phyloP scores from a whole-genome alignment of 2,329 filamentous ascomycete genomes.

The Ophiostoma ulmi region DNA sequence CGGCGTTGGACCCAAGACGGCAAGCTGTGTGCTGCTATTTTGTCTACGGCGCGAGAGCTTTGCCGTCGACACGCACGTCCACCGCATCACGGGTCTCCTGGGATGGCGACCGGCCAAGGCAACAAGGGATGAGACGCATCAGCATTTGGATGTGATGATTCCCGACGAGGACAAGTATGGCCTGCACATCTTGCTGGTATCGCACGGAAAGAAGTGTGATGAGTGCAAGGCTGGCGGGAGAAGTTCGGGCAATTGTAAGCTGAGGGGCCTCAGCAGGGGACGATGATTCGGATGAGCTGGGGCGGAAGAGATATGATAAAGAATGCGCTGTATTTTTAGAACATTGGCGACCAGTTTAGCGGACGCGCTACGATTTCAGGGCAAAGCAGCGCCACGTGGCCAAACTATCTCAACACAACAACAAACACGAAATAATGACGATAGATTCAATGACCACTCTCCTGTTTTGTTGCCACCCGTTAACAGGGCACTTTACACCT shows the following conservation, averaged over 20 bases:
- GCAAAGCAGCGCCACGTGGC: background rate
- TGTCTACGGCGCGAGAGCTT: constrained; percentile 11
- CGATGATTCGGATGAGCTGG: background rate
- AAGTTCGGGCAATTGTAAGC: background rate
- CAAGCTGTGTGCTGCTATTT: constrained; percentile 10
- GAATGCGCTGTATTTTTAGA: background rate
- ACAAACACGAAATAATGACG: background rate
- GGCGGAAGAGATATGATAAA: background rate
- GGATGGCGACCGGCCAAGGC: constrained; percentile 13
- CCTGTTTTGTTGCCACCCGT: constrained; percentile 36
- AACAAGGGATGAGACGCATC: background rate
- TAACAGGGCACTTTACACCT: constrained; percentile 38
- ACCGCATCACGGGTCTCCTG: constrained; percentile 12
- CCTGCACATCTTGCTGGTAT: constrained; percentile 11
- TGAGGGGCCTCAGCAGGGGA: background rate
- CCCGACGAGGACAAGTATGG: constrained; percentile 10
- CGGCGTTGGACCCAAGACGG: constrained; percentile 15
- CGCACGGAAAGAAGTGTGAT: constrained; percentile 4
- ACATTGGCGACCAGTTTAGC: background rate
- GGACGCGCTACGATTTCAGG: background rate
- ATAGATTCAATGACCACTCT: constrained; percentile 24
- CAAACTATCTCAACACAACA: background rate
- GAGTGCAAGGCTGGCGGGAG: constrained; percentile 1
- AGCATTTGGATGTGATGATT: constrained; percentile 9
- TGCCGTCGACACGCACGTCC: constrained; percentile 13